Base-by-base conservation (phyloP, 1,284 basidiomycete genomes). In the Apiotrichum montevideense region DNA sequence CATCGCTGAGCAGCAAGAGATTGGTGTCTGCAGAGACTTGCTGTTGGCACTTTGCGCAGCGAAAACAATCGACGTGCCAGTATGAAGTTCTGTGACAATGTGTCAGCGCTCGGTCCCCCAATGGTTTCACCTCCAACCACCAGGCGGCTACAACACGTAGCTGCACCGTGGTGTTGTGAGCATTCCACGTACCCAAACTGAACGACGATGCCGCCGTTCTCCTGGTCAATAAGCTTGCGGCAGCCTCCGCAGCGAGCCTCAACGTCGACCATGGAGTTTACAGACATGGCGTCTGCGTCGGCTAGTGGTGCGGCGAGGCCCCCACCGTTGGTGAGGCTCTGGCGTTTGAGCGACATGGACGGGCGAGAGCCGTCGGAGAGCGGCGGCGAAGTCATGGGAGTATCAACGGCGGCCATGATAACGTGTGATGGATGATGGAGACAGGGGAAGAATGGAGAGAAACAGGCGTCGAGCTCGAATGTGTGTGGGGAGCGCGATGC, bases 1-100 rank as follows among this genome's bases (percentile, higher is more conserved):
- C 95, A 74, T 98, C 95, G 35, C 93, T 94, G 50, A 98, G 85
- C 9, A 98, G 81, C 32, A 98, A 83, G 29, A 98, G 83, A 77
- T 97, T 98, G 43, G 94, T 97, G 74, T 98, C 95, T 37, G 94
- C 81, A 66, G 81, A 80, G 49, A 82, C 80, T 46, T 75, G 73
- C 53, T 80, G 79, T 53, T 78, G 73, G 71, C 81, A 83, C 65
- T 80, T 80, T 35, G 75, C 75, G 61, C 79, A 80, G 15, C 78
- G 73, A 63, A 78, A 78, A 63, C 77, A 78, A 58, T 77, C 76
- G 35, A 77, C 73, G 58, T 78, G 77, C 72, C 76, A 78, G 13
- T 76, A 63, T 7, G 73, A 69, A 34, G 69, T 63, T 29, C 77
- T 78, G 61, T 8, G 21, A n/a, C 9, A 53, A 45, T 46, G 45